A percentile compares a stretch with the other conserved stretches of the same genome.
These are phyloP conservation scores for Botrytis elliptica DNA, from an alignment of 2,329 filamentous ascomycete species.

Conservation along the genomic window DNA sequence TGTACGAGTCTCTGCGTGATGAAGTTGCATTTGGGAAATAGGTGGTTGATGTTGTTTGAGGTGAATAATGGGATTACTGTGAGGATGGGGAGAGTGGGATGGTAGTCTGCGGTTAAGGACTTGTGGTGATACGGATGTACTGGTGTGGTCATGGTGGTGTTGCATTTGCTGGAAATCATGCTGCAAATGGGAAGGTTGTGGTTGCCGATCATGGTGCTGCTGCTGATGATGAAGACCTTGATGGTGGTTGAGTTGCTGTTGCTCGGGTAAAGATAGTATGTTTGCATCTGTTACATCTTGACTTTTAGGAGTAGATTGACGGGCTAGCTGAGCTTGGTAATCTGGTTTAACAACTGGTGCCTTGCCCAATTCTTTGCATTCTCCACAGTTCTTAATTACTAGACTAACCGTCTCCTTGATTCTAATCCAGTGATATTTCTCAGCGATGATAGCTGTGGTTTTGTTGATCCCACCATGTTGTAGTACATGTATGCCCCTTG, in stretches of 20 bases:
- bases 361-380: conserved; percentile 81
- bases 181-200: conserved; percentile 11
- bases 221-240: not conserved
- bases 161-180: conserved; percentile 16
- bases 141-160: conserved; percentile 22
- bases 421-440: conserved; percentile 94
- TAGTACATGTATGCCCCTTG: conserved; percentile 68
- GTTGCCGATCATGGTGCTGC: not conserved
- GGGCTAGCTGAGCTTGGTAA: conserved; percentile 17
- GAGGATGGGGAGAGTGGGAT: conserved; percentile 21
- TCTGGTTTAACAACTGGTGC: conserved; percentile 42
- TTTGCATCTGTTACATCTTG: conserved; percentile 30
- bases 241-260: conserved; percentile 6
- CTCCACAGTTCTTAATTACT: conserved; percentile 85
- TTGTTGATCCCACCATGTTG: conserved; percentile 96
- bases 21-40: conserved; percentile 21
- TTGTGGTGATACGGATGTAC: conserved; percentile 37
- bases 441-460: conserved; percentile 89
- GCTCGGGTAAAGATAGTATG: conserved; percentile 29
- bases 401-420: conserved; percentile 97
- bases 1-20: conserved; percentile 16
- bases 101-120: conserved; percentile 36
- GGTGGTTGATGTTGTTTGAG: conserved; percentile 19
- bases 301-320: conserved; percentile 15
- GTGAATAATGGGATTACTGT: conserved; percentile 6